These are phyloP conservation scores for Wickerhamomyces mucosus DNA, from an alignment of 805 yeast genomes.

Conservation along the genomic window DNA sequence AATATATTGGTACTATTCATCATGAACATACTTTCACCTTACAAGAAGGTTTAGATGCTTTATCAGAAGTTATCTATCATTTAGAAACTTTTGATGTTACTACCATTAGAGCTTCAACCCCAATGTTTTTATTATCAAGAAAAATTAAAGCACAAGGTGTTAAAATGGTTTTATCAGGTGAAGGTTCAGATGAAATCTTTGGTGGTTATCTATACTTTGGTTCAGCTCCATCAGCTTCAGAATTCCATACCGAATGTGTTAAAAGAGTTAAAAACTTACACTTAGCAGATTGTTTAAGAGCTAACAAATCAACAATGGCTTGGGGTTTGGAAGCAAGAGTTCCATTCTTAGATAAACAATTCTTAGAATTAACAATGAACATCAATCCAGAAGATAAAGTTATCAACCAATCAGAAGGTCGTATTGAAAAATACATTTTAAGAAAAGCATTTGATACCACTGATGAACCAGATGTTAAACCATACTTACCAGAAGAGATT, in stretches of 20 bases:
- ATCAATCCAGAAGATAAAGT: conserved; percentile 89
- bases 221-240: conserved; percentile 85
- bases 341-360: conserved; percentile 93
- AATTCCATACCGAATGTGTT: conserved; percentile 94
- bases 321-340: conserved; percentile 99
- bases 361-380: conserved; percentile 88
- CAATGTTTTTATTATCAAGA: conserved; percentile 93
- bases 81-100: conserved; percentile 98
- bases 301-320: conserved; percentile 99
- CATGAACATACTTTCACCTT: conserved; percentile 97
- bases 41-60: conserved; percentile 94
- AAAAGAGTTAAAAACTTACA: conserved; percentile 96
- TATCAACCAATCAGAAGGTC: conserved; percentile 60
- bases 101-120: conserved; percentile 97
- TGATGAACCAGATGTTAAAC: conserved; percentile 66
- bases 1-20: conserved; percentile 90
- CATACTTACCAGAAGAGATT: conserved; percentile 93
- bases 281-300: conserved; percentile 94
- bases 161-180: conserved; percentile 98
- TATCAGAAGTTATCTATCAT: conserved; percentile 89
- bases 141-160: conserved; percentile 99
- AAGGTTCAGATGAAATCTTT: conserved; percentile 97
- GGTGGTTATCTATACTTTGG: conserved; percentile 99
- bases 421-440: conserved; percentile 88
- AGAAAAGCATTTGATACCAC: conserved; percentile 96